Evolutionary conservation across 73 alveolate species (phyloP).

Genomic region (Paramecium sonneborni): DNA sequence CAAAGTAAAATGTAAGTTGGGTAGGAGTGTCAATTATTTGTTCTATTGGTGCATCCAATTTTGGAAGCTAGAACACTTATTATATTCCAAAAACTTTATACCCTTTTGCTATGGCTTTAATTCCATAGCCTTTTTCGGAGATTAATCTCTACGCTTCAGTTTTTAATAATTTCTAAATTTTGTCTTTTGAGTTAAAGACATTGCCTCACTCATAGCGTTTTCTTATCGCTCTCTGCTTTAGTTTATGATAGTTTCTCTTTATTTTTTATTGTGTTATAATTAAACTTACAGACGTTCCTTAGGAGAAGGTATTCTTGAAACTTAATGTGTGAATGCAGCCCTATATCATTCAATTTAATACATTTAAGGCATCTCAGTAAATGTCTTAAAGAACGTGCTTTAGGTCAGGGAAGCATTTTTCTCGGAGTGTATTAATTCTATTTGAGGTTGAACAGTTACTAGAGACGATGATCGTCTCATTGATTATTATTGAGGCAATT

Average conservation of each 20-base stretch:
- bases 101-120: conserved; percentile 14
- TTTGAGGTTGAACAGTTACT: neutral
- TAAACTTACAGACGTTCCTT: neutral
- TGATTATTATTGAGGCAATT: neutral
- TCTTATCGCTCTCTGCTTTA: neutral
- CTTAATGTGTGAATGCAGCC: neutral
- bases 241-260: neutral
- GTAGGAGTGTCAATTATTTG: neutral
- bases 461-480: neutral
- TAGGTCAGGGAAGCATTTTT: neutral
- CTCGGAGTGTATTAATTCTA: neutral
- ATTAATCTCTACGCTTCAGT: neutral
- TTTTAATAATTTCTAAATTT: neutral
- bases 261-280: neutral
- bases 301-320: neutral
- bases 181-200: neutral
- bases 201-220: conserved; percentile 2
- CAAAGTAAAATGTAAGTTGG: neutral
- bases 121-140: conserved; percentile 13
- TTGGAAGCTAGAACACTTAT: neutral
- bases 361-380: neutral
- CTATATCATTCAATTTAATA: neutral
- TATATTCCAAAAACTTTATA: neutral
- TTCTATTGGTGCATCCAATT: conserved; percentile 7
- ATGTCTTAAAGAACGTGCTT: conserved; percentile 4